Evolutionary conservation across 257 asterid genomes (phyloP).

Genomic region (Nicotiana benthamiana): DNA sequence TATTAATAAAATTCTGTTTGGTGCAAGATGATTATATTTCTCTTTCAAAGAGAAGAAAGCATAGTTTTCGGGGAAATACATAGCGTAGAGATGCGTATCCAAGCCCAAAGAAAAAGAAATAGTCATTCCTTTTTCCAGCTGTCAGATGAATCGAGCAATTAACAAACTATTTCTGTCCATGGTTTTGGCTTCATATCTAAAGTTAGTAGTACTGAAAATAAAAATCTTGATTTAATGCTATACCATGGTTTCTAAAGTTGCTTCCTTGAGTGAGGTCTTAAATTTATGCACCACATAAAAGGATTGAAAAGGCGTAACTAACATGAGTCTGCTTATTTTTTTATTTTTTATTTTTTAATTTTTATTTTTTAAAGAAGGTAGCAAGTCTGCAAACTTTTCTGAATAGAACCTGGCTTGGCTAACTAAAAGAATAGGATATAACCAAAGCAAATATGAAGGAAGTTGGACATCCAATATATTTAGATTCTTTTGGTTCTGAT

Average conservation of each 20-base stretch:
- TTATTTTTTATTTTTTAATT: no score
- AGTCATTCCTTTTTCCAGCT: neutral
- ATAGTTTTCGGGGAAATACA: neutral
- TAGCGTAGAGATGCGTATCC: neutral
- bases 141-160: neutral
- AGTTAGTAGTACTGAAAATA: neutral
- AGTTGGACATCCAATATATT: neutral
- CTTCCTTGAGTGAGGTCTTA: neutral
- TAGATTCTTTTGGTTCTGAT: neutral
- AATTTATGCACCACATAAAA: neutral
- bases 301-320: neutral
- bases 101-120: neutral
- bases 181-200: neutral
- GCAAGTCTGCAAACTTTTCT: neutral
- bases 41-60: neutral
- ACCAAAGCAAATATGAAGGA: no score
- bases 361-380: no score
- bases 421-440: neutral
- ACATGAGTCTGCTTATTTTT: neutral
- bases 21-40: neutral
- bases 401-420: neutral
- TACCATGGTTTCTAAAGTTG: neutral
- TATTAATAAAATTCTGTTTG: neutral
- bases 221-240: neutral
- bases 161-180: neutral